phyloP scores from a whole-genome alignment of 768 basidiomycete genomes.

The Lactifluus piperatus region DNA sequence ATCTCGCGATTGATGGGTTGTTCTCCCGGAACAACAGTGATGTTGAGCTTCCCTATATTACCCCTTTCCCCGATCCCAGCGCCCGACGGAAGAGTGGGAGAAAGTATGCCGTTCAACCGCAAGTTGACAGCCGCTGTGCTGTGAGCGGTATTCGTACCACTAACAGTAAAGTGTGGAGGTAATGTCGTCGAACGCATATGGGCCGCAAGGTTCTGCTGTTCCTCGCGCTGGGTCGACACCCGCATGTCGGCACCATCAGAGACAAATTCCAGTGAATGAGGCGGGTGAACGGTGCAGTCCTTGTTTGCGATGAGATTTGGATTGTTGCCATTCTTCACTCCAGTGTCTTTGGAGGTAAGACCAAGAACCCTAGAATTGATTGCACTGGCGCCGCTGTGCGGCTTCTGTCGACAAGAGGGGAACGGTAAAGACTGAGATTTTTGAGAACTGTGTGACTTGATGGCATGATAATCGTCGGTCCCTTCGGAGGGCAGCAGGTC shows the following conservation, averaged over 20 bases:
- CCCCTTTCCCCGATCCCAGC: background rate
- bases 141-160: constrained; percentile 1
- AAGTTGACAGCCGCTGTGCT: background rate
- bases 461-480: background rate
- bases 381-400: background rate
- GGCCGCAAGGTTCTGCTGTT: constrained; percentile 15
- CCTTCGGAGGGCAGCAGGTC: constrained; percentile 4
- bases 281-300: constrained; percentile 3
- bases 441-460: background rate
- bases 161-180: constrained; percentile 19
- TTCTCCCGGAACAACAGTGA: background rate
- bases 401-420: constrained; percentile 4
- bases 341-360: constrained; percentile 8
- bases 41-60: constrained; percentile 6
- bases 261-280: constrained; percentile 9
- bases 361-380: constrained; percentile 10
- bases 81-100: constrained; percentile 16
- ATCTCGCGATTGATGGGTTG: constrained; percentile 4
- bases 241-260: constrained; percentile 7
- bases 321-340: constrained; percentile 1
- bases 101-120: constrained; percentile 18
- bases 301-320: constrained; percentile 2
- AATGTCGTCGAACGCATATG: constrained; percentile 21
- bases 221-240: constrained; percentile 5
- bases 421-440: constrained; percentile 1